A percentile compares a stretch with the other conserved stretches of the same genome.
These are phyloP conservation scores for Punctularia strigosozonata DNA, from an alignment of 768 basidiomycete genomes.

Conservation along the genomic window DNA sequence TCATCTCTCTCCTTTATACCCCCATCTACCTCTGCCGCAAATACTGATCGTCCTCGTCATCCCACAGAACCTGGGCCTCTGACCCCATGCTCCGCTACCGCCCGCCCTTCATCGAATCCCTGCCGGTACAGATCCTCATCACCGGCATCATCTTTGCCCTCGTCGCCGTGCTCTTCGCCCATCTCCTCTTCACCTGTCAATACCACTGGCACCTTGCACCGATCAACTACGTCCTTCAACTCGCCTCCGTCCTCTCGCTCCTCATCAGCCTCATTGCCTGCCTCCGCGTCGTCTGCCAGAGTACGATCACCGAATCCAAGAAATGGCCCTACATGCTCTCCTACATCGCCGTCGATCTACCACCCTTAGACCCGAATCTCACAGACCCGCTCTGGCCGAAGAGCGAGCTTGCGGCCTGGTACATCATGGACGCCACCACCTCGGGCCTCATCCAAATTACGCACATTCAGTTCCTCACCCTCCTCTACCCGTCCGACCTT, in stretches of 20 bases:
- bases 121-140: constrained; percentile 84
- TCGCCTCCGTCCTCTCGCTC: constrained; percentile 72
- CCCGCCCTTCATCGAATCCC: constrained; percentile 75
- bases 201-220: constrained; percentile 93
- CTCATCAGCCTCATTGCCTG: constrained; percentile 71
- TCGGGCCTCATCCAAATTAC: constrained; percentile 88
- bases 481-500: constrained; percentile 84
- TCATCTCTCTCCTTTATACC: too few species aligned
- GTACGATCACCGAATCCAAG: constrained; percentile 48
- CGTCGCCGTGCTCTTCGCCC: constrained; percentile 74
- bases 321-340: constrained; percentile 94
- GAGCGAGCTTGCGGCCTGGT: constrained; percentile 65
- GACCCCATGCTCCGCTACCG: constrained; percentile 76
- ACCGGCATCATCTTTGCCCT: constrained; percentile 80
- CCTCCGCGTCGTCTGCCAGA: constrained; percentile 58
- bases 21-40: too few species aligned
- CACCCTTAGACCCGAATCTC: constrained; percentile 30
- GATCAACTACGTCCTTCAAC: constrained; percentile 83
- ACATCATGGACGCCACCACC: constrained; percentile 77
- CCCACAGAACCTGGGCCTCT: constrained; percentile 15
- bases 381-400: constrained; percentile 61
- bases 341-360: constrained; percentile 77
- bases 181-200: constrained; percentile 89
- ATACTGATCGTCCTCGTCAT: too few species aligned
- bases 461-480: constrained; percentile 93